Conservation (phyloP, 2,329 filamentous ascomycete species). For the Berkeleyomyces rouxiae region DNA sequence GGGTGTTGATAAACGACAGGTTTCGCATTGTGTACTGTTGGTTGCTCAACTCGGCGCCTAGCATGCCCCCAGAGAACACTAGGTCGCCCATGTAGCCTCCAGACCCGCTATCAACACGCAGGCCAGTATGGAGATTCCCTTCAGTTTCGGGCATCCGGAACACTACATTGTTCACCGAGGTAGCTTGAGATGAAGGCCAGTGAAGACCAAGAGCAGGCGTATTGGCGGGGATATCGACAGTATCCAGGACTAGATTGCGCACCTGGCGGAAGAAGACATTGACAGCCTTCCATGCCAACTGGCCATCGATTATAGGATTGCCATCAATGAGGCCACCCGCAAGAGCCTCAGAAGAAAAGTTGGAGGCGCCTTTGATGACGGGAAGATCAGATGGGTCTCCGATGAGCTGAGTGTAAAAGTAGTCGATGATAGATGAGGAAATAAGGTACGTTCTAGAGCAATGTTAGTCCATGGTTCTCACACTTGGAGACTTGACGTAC, state of each 20-base stretch:
- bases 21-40: slow-evolving; percentile 60
- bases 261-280: slow-evolving; percentile 45
- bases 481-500: slow-evolving; percentile 15
- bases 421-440: slow-evolving; percentile 51
- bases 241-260: slow-evolving; percentile 39
- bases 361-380: slow-evolving; percentile 34
- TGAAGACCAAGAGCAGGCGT: slow-evolving; percentile 39
- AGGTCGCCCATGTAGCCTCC: slow-evolving; percentile 54
- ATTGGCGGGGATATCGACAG: slow-evolving; percentile 31
- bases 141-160: slow-evolving; percentile 32
- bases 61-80: slow-evolving; percentile 51
- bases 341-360: slow-evolving; percentile 24
- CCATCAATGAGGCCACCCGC: slow-evolving; percentile 30
- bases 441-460: slow-evolving; percentile 47
- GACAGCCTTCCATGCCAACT: slow-evolving; percentile 34
- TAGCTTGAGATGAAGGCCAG: slow-evolving; percentile 52
- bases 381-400: slow-evolving; percentile 48
- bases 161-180: slow-evolving; percentile 40
- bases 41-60: slow-evolving; percentile 41
- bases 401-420: slow-evolving; percentile 66
- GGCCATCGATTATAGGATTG: slow-evolving; percentile 27
- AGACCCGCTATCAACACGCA: slow-evolving; percentile 46
- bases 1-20: slow-evolving; percentile 44
- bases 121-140: slow-evolving; percentile 36
- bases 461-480: neutral